Conservation (phyloP, 345 rosid species). For the Citrus sinensis region DNA sequence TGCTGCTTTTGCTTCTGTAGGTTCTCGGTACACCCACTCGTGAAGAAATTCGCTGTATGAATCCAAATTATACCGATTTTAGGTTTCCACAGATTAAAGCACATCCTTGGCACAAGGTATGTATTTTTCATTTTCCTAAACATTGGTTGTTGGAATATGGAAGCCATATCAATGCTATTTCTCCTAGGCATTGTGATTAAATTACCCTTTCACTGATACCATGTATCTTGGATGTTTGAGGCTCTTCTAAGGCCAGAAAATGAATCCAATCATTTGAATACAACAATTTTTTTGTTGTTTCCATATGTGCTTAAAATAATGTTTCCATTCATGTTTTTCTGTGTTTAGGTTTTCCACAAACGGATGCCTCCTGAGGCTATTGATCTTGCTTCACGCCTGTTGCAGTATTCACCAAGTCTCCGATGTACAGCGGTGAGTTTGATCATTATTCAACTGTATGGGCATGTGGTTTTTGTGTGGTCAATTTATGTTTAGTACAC, state of each 20-base stretch:
- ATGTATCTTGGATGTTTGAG: background rate
- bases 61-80: conserved; percentile 82
- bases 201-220: background rate
- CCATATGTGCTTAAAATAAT: background rate
- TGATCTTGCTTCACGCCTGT: conserved; percentile 75
- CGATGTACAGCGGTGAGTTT: conserved; percentile 79
- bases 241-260: background rate
- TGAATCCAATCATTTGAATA: background rate
- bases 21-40: conserved; percentile 94
- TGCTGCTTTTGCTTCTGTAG: conserved; percentile 33
- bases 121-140: background rate
- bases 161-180: background rate
- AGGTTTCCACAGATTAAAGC: conserved; percentile 94
- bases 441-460: background rate
- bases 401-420: conserved; percentile 87
- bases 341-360: conserved; percentile 64
- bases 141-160: background rate
- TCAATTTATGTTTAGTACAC: background rate
- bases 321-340: background rate
- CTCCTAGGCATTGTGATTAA: background rate
- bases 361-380: conserved; percentile 90
- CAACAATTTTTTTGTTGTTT: background rate
- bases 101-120: conserved; percentile 92
- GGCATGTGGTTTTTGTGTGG: background rate
- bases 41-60: conserved; percentile 95